Evolutionary conservation across 768 basidiomycete species (phyloP), one percentile per base, ranked within the genome.

Genomic region (Boletus subparvulus): DNA sequence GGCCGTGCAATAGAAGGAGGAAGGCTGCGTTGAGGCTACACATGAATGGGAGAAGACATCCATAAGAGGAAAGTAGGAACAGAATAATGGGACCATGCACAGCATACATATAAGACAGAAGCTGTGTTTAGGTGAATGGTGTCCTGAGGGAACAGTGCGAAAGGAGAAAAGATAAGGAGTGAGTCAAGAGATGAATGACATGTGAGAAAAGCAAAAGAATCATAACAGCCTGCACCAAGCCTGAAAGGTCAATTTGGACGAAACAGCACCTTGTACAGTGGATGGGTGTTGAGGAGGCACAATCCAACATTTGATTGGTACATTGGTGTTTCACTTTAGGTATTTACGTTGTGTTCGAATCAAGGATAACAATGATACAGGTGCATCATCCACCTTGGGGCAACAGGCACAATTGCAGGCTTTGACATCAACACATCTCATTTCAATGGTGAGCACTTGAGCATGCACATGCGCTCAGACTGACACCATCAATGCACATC

Each of bases 191-290:
- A n/a, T n/a, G n/a, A n/a, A n/a, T n/a, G n/a, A n/a, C n/a, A n/a
- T n/a, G n/a, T n/a, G n/a, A n/a, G n/a, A n/a, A n/a, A n/a, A n/a
- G n/a, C n/a, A n/a, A n/a, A n/a, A n/a, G n/a, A n/a, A n/a, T n/a
- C n/a, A n/a, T n/a, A n/a, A n/a, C n/a, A 97, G 94, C 90, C 95
- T 7, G 85, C 95, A 24, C 83, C 80, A 4, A 92, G 87, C 61
- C 74, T 97, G 68, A 94, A 95, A 72, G 97, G 97, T n/a, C 92
- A 94, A 63, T 99, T 94, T 64, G 96, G 96, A 8, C 91, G 93
- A 3, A 96, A 94, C 41, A 97, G 97, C 24, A 95, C 96, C 0
- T 74, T 98, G 24, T 98, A 81, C 72, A 92, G 88, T 61, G 97
- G 95, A 51, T 99, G 97, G 97, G 97, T 98, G 71, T 82, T 80